These are phyloP conservation scores for Eucalyptus sp. DNA, from an alignment of 345 rosid species.

Conservation along the genomic window DNA sequence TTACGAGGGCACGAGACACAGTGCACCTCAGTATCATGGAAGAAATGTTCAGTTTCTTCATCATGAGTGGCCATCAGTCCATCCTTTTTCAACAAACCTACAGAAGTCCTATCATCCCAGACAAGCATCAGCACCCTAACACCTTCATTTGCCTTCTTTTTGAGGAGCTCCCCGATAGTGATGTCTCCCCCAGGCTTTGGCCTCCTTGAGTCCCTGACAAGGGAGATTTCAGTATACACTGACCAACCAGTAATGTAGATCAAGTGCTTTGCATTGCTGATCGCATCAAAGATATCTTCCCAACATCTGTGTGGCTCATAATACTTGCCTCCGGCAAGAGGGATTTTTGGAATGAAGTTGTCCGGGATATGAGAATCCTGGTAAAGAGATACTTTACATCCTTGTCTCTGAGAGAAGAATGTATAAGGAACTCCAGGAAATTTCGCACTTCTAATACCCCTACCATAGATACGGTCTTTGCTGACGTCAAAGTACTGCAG, in stretches of 20 bases:
- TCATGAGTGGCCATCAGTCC: conserved; percentile 98
- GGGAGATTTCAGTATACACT: conserved; percentile 77
- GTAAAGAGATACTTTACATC: conserved; percentile 85
- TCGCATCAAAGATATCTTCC: conserved; percentile 94
- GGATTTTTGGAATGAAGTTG: conserved; percentile 68
- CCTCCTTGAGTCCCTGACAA: conserved; percentile 90
- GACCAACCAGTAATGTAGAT: conserved; percentile 99
- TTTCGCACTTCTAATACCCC: conserved; percentile 59
- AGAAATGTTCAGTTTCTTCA: conserved; percentile 72
- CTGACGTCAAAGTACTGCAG: conserved; percentile 68
- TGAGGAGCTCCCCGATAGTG: conserved; percentile 72
- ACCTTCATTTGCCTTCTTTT: conserved; percentile 90
- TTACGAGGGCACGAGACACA: conserved; percentile 91
- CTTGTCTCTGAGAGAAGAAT: conserved; percentile 73
- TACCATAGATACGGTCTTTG: conserved; percentile 54
- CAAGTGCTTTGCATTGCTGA: conserved; percentile 73
- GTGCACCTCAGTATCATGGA: conserved; percentile 62
- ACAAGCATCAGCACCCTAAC: conserved; percentile 84
- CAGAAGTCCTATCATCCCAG: conserved; percentile 99
- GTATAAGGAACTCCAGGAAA: conserved; percentile 94
- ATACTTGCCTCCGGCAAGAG: conserved; percentile 81
- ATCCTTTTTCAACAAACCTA: conserved; percentile 69
- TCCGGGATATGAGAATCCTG: conserved; percentile 95
- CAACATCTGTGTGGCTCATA: conserved; percentile 90
- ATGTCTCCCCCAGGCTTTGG: conserved; percentile 89